phyloP scores from a whole-genome alignment of 2,329 filamentous ascomycete species.

The Conoideocrella luteorostrata region DNA sequence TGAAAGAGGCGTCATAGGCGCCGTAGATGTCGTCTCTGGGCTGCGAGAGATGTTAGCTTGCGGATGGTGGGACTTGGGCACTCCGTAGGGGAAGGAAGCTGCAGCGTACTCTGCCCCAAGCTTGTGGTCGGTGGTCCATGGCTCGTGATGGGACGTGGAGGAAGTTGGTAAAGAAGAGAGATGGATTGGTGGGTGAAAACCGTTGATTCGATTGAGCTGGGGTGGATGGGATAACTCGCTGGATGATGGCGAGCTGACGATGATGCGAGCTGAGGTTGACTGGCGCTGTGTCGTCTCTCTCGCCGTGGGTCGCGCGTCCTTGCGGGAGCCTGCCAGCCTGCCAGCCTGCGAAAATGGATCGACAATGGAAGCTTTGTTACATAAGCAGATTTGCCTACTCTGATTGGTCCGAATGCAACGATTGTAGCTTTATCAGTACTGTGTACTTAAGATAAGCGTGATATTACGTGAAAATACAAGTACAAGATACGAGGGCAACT shows the following conservation, averaged over 20 bases:
- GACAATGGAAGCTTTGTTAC: conserved; percentile 15
- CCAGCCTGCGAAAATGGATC: neutral
- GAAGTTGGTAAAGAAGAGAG: neutral
- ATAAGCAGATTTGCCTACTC: conserved; percentile 18
- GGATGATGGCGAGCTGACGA: conserved; percentile 13
- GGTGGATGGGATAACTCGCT: neutral
- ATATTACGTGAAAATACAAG: neutral
- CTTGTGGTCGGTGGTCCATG: conserved; percentile 69
- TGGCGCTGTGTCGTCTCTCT: neutral
- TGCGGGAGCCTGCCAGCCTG: conserved; percentile 26
- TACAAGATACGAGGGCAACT: neutral
- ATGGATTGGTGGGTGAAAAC: neutral
- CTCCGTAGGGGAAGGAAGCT: conserved; percentile 11
- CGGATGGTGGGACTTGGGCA: conserved; percentile 11
- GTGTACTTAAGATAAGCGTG: neutral
- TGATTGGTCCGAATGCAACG: conserved; percentile 24
- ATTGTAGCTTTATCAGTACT: neutral
- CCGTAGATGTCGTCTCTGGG: conserved; percentile 97
- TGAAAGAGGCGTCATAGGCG: conserved; percentile 80
- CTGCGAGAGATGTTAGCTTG: conserved; percentile 39
- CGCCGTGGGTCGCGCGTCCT: conserved; percentile 25
- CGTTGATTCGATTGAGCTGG: neutral
- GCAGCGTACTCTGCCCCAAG: conserved; percentile 62
- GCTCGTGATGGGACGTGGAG: conserved; percentile 13
- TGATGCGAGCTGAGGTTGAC: conserved; percentile 8